A percentile compares a stretch with the other conserved stretches of the same genome.
These are phyloP conservation scores for Thraustochytrium striatum DNA, from an alignment of 352 stramenopile genomes.

Conservation along the genomic window DNA sequence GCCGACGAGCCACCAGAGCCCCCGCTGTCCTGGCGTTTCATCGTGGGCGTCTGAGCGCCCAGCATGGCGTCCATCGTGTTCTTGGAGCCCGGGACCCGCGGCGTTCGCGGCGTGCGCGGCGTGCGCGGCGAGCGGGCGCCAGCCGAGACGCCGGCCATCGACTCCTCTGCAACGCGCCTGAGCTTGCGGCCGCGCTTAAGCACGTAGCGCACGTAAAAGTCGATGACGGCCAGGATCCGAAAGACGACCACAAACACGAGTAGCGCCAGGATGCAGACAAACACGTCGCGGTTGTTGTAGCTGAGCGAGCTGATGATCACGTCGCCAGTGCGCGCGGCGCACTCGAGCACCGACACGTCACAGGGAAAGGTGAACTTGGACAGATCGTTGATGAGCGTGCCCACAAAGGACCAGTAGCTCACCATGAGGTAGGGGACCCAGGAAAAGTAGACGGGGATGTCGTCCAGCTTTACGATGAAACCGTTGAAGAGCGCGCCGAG, in stretches of 20 bases:
- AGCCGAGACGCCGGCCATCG: background rate
- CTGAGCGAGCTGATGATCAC: constrained; percentile 11
- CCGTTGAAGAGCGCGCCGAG: constrained; percentile 46
- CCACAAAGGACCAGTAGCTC: constrained; percentile 44
- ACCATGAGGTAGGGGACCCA: constrained; percentile 46
- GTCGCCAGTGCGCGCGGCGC: constrained; percentile 18
- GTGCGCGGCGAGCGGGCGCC: background rate
- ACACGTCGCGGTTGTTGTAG: constrained; percentile 41
- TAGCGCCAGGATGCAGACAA: constrained; percentile 35
- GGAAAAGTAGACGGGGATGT: constrained; percentile 8
- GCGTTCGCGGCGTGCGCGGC: background rate
- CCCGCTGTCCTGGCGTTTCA: background rate
- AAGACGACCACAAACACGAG: constrained; percentile 35
- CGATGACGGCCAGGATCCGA: constrained; percentile 1
- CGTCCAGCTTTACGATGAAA: constrained; percentile 45
- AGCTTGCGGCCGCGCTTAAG: constrained; percentile 15
- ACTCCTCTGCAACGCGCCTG: constrained; percentile 9
- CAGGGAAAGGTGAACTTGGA: background rate
- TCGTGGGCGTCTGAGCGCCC: constrained; percentile 28
- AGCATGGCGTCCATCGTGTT: constrained; percentile 44
- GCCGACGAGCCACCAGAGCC: background rate
- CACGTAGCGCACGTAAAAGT: constrained; percentile 47
- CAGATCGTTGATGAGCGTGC: constrained; percentile 38
- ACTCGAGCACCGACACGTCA: constrained; percentile 28
- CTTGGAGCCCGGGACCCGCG: background rate